These are phyloP conservation scores for Sclerospora graminicola DNA, from an alignment of 352 stramenopile species.

Conservation along the genomic window DNA sequence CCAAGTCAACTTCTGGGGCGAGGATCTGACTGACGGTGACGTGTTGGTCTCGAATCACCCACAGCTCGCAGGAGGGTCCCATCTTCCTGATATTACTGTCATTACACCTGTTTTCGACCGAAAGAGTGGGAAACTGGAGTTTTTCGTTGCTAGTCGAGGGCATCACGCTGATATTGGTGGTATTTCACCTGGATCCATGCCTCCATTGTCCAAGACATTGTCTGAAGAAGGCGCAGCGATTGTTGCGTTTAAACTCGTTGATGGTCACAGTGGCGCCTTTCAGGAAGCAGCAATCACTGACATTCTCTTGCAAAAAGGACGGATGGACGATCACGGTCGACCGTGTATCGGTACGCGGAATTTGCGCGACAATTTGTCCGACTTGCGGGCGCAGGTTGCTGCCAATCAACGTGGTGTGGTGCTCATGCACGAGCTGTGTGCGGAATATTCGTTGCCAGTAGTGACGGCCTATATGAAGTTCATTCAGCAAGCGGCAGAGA, in stretches of 20 bases:
- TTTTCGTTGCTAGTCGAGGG: constrained; percentile 96
- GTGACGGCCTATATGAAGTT: constrained; percentile 98
- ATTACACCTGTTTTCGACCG: constrained; percentile 98
- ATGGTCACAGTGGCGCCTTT: constrained; percentile 89
- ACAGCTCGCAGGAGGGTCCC: constrained; percentile 93
- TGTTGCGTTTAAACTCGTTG: constrained; percentile 98
- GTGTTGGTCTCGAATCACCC: constrained; percentile 99
- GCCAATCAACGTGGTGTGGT: constrained; percentile 95
- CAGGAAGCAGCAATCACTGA: constrained; percentile 94
- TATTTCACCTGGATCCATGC: constrained; percentile 93
- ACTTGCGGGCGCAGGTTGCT: constrained; percentile 96
- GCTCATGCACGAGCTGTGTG: constrained; percentile 91
- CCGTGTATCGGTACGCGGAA: constrained; percentile 91
- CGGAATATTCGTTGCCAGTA: constrained; percentile 91
- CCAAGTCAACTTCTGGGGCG: constrained; percentile 85
- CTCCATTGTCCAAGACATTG: constrained; percentile 91
- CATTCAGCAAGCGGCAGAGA: constrained; percentile 94
- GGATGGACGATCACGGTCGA: constrained; percentile 70
- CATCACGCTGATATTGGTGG: constrained; percentile 98
- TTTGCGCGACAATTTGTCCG: constrained; percentile 95
- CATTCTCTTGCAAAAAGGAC: constrained; percentile 89
- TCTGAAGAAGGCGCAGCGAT: constrained; percentile 98
- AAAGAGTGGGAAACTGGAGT: constrained; percentile 86
- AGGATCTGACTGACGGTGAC: constrained; percentile 92
- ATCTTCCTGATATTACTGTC: constrained; percentile 99